Evolutionary conservation across 2,329 filamentous ascomycete species (phyloP).

Genomic region (Hymenotorrendiella dingleyae): DNA sequence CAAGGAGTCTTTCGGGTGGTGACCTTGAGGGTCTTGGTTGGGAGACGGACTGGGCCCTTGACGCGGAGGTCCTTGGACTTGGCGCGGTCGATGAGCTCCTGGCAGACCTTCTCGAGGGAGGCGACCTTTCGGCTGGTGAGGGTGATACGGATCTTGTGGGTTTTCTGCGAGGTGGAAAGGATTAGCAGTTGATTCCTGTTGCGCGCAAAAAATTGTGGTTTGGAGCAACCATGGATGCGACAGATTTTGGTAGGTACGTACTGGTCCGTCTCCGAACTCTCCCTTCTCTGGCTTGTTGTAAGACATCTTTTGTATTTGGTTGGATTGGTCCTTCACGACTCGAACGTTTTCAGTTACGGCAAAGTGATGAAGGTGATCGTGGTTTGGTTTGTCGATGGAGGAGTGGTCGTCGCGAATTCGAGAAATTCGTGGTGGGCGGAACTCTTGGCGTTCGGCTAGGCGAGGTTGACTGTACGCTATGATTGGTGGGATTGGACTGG

Average conservation of each 20-base stretch:
- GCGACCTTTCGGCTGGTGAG: constrained; percentile 91
- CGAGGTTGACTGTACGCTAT: constrained; percentile 13
- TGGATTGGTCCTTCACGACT: constrained; percentile 63
- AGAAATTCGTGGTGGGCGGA: constrained; percentile 12
- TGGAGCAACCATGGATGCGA: too few species aligned
- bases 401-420: constrained; percentile 4
- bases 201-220: too few species aligned
- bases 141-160: constrained; percentile 98
- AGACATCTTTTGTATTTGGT: constrained; percentile 56
- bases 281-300: constrained; percentile 92
- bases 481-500: constrained; percentile 3
- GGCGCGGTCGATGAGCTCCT: constrained; percentile 96
- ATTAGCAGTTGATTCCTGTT: too few species aligned
- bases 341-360: constrained; percentile 66
- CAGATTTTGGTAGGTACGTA: constrained; percentile 40
- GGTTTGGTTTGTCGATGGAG: constrained; percentile 8
- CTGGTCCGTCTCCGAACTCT: constrained; percentile 73
- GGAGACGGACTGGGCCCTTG: constrained; percentile 96
- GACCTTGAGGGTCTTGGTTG: constrained; percentile 87
- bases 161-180: constrained; percentile 59
- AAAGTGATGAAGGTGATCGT: constrained; percentile 65
- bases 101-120: constrained; percentile 96
- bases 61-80: constrained; percentile 97
- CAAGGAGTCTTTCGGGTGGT: constrained; percentile 90
- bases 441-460: constrained; percentile 15